Evolutionary conservation across 169 alveolate genomes (phyloP), one percentile per base, ranked within the genome.

Genomic region (Plasmodium cynomolgi): DNA sequence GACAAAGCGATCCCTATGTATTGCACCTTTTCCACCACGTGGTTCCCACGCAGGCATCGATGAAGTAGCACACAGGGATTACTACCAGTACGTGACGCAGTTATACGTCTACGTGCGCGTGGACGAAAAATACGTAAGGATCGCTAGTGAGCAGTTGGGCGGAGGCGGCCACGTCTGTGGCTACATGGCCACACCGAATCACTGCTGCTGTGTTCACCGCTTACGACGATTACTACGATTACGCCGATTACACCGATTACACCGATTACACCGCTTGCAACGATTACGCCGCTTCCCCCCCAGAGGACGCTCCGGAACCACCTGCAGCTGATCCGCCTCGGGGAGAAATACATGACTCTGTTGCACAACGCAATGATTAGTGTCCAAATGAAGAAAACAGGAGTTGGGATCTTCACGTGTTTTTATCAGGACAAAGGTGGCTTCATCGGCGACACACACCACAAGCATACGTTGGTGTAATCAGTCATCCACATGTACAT

Each of bases 361-460:
- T 3, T 88, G 72, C 90, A 88, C 9, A 79, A 79, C 44, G 94
- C 94, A 58, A 88, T 88, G 94, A 6, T 88, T 0, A 31, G 50
- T 37, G 94, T 88, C 31, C 94, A 88, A 31, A 62, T 88, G 29
- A 88, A 62, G 47, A 88, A 79, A 47, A 79, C 86, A 1, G 94
- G 94, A 23, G n/a, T 23, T 1, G 94, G 94, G 20, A 50, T 58
- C 2, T 88, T 79, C 34, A 88, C 88, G 7, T 88, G 94, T n/a
- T 88, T 20, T 62, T 88, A 88, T 26, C 84, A 88, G 54, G 82
- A 88, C 72, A 88, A 88, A 88, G 86, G 94, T 88, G 31, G 34
- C 6, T 50, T 50, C 62, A 3, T 15, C 62, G 20, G 17, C 62
- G 23, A 8, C 62, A 50, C 17, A 44, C 56, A 2, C 17, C 17